Evolutionary conservation across 2,329 filamentous ascomycete genomes (phyloP), one percentile per base, ranked within the genome.

Genomic region (Verticillium dahliae): DNA sequence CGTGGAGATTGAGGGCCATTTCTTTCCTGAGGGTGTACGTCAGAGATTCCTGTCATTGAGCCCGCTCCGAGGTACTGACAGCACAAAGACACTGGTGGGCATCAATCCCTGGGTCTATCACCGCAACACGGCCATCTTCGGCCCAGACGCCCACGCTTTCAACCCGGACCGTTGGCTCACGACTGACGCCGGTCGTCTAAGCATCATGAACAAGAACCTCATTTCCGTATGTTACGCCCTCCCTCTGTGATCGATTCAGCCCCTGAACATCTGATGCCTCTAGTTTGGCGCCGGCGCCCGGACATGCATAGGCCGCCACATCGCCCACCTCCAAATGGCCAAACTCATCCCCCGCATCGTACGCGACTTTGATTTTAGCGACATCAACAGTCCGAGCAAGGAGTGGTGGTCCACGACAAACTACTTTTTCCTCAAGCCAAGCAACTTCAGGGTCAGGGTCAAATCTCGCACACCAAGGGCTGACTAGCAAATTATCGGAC

Each of bases 271-370:
- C 22, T 27, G 27, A 38, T 11, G 10, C 61, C 13, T 27, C n/a
- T 75, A 81, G 65, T 85, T 85, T 66, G 82, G 82, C 1, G 77
- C 77, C 1, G 82, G 82, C 0, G 76, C 79, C 1, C 69, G 81
- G 62, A 82, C 80, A 1, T 85, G 82, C 62, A 81, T 85, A 57
- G 70, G 70, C 9, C 65, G 63, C 33, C 59, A 68, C 58, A 58
- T 69, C 34, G 74, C 76, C 4, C 67, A 76, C n/a, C 65, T 81
- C 58, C 78, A 81, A 66, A 75, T 81, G 58, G 69, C 69, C 14
- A 80, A 79, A 65, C 57, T 79, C 14, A 70, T 80, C 4, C 77
- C 77, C 1, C 66, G 72, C n/a, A 59, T 76, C 2, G 58, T 76
- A 10, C 69, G 66, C 9, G 67, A 70, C 7, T 76, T 75, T 55